A percentile compares a stretch with the other conserved stretches of the same genome.
Conservation (phyloP, 1,284 basidiomycete genomes). For the Apiotrichum montevideense region DNA sequence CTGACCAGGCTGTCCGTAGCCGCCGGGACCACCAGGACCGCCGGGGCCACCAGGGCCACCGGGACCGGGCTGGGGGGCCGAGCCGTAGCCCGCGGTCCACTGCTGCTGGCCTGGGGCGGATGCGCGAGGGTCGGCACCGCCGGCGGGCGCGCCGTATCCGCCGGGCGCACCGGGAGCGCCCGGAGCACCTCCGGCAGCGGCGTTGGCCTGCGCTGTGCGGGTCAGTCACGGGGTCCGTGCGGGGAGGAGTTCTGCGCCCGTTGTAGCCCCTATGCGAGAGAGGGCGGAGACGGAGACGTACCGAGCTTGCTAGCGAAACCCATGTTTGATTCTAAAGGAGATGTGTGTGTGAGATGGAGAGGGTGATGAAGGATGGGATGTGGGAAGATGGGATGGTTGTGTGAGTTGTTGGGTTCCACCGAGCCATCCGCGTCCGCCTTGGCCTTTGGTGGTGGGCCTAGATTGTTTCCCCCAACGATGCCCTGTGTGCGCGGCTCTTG, state of each 20-base stretch:
- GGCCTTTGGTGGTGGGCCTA: too few species aligned
- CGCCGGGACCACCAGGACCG: not conserved
- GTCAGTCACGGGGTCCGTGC: not conserved
- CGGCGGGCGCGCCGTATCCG: not conserved
- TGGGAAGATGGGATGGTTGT: too few species aligned
- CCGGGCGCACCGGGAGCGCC: not conserved
- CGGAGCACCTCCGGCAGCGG: not conserved
- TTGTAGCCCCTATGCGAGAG: too few species aligned
- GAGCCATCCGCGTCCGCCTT: too few species aligned
- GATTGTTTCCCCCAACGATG: too few species aligned
- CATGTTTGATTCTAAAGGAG: not conserved
- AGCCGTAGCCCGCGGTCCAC: not conserved
- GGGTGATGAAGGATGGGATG: not conserved
- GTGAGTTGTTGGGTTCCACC: too few species aligned
- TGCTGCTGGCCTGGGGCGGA: not conserved
- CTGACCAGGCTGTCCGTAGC: constrained; percentile 3
- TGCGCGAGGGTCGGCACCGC: too few species aligned
- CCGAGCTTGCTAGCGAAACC: constrained; percentile 9
- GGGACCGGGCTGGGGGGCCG: not conserved
- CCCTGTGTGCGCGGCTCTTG: too few species aligned
- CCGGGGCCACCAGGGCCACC: not conserved
- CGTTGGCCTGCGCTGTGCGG: constrained; percentile 1
- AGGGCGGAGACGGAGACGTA: not conserved
- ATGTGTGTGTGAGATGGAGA: not conserved
- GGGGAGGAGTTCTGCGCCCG: too few species aligned